Evolutionary conservation across 768 basidiomycete species (phyloP), one percentile per base, ranked within the genome.

Genomic region (Russula compacta): DNA sequence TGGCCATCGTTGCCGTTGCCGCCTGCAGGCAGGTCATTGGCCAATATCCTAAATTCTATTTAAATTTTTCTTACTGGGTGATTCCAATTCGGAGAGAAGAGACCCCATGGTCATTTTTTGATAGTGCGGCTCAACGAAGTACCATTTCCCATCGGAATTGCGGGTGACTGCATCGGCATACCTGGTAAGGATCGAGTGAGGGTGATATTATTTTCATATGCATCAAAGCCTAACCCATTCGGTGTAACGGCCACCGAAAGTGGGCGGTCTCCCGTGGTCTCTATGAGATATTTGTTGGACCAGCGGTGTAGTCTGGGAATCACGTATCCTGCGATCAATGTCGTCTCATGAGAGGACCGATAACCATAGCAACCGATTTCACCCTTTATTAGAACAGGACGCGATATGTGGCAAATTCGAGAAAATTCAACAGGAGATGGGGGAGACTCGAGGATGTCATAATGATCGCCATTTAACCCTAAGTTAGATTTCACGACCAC

Each of bases 181-280:
- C 21, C 90, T 90, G 60, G 39, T 36, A 56, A 67, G 58, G 64
- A 68, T 53, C 35, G 8, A 39, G 8, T 39, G 19, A 47, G 58
- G n/a, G 58, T 46, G 17, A n/a, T n/a, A 17, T 53, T 48, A 39
- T 39, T 61, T 42, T 24, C 40, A 32, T 50, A 40, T 38, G 8
- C 3, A 10, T 44, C 17, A 14, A 36, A 39, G 33, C 14, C 79
- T 64, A 64, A 92, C 92, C 92, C 92, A 63, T 92, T 83, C 0
- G 92, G 89, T 6, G 92, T 94, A 44, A 87, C 78, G 1, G 92
- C 89, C 35, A 95, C 82, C 7, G 87, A 86, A 42, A 94, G 79
- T 36, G 64, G 56, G 32, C 71, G 71, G 4, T 80, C 72, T 3
- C 78, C 83, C 79, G 89, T 83, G 53, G 69, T 70, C n/a, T 75